Conservation (phyloP, 148 eudicot species). For the Camellia sinensis region DNA sequence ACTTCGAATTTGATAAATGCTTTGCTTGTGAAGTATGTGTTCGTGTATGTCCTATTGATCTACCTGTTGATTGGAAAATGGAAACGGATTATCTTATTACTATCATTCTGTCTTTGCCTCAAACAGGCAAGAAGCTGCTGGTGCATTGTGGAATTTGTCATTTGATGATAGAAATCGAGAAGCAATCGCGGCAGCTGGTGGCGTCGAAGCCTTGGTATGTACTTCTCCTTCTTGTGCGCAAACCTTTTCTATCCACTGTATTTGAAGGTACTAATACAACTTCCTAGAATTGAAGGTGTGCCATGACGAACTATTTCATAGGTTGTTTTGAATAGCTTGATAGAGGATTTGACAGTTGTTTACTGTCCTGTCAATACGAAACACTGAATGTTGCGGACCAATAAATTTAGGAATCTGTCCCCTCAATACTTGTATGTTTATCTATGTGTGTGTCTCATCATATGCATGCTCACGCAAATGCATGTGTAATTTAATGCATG, state of each 20-base stretch:
- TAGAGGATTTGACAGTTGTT: not conserved
- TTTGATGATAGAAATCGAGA: conserved; percentile 97
- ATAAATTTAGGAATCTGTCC: too few relatives aligned
- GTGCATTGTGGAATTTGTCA: conserved; percentile 96
- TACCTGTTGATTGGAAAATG: too few relatives aligned
- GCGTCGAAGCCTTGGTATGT: conserved; percentile 97
- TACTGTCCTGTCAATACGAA: too few relatives aligned
- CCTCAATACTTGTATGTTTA: too few relatives aligned
- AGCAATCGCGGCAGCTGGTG: conserved; percentile 88
- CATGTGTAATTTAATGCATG: too few relatives aligned
- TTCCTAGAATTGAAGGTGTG: not conserved
- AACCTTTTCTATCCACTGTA: not conserved
- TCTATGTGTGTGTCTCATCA: too few relatives aligned
- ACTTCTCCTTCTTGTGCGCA: conserved; percentile 11
- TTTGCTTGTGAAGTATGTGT: too few relatives aligned
- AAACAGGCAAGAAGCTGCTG: conserved; percentile 98
- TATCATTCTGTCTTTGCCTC: conserved; percentile 8
- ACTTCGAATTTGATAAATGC: too few relatives aligned
- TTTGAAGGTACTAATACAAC: not conserved
- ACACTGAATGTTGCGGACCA: too few relatives aligned
- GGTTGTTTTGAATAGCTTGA: not conserved
- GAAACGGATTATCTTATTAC: not conserved
- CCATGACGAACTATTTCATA: not conserved
- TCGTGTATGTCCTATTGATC: too few relatives aligned
- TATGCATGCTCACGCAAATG: too few relatives aligned